Evolutionary conservation across 371 early-diverging fungal species (phyloP), one percentile per base, ranked within the genome.

Genomic region (Mucor saturninus): DNA sequence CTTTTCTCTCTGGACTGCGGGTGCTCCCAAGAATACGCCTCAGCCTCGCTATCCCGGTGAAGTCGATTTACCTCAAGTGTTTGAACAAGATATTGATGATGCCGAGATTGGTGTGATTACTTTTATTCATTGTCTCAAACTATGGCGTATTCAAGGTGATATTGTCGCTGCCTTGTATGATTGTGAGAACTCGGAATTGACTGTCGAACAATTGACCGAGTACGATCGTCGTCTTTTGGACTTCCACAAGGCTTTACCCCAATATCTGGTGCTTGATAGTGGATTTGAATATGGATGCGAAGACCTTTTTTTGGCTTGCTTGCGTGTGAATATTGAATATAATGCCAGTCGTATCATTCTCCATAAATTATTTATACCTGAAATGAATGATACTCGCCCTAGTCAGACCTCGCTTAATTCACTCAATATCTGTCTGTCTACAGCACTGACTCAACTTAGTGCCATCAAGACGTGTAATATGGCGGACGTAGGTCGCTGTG

Each of bases 301-400:
- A 55, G 82, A 79, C 31, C 54, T 79, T 45, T 73, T 77, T 39
- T 28, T 69, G 2, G 75, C 76, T 4, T 73, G 79, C 39, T 62
- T 75, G 3, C 72, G 74, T 14, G 73, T 81, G n/a, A 76, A 79
- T n/a, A 63, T 76, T n/a, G 82, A 81, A 62, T 79, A 75, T 54
- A 76, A 79, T 53, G 77, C 82, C 0, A 79, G 75, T 5, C 68
- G 77, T 2, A 73, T 81, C 30, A 76, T 81, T 29, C 72, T 81
- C 8, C 82, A 81, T 54, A 76, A 77, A 46, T 60, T 73, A 4
- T 81, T 81, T 61, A 68, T 79, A 30, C 82, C 82, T 10, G 79
- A 79, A 5, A 40, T 67, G 8, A 70, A 65, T 31, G 79, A 79
- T 48, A 28, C 71, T 11, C 67, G 65, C 4, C 79, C 79, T 2